Base-by-base conservation (phyloP, 345 rosid species). In the Pelargonium nanum region DNA sequence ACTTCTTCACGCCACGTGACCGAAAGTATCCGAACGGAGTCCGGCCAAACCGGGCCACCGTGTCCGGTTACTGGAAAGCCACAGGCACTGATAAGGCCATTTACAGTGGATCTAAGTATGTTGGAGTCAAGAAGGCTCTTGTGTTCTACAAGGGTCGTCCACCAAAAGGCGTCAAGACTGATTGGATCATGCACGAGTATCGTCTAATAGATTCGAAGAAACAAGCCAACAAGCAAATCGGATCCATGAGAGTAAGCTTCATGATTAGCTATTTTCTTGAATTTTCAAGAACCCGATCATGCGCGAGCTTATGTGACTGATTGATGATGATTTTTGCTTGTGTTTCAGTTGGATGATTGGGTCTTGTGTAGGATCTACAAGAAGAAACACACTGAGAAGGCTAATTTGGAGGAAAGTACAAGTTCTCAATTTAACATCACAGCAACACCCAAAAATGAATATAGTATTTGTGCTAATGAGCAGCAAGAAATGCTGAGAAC, bases 101-200 rank as follows among this genome's bases (percentile, higher is more conserved):
- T 26, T 23, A 77, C 2, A 81, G 85, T 59, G 85, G 66, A 0
- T 76, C 85, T n/a, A 76, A 71, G 48, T 71, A 76, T 20, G 85
- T 81, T 48, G 97, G 97, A 22, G 86, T 85, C 56, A 91, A 91
- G 75, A 91, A 91, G 71, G 81, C 94, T 71, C 96, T 91, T 19
- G 97, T 91, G 4, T 91, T 91, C 63, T 91, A 91, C 77, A 63
- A 74, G 69, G 97, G 97, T 0, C 70, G 75, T 58, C 97, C 97
- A 19, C 96, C 97, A 0, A 91, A 86, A 59, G 97, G 97, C 0
- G 48, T 67, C 32, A 91, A 91, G 66, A 82, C 88, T 1, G 91
- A 91, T 50, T 91, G 97, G 97, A 88, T 91, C 68, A 91, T 91
- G 97, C 97, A 88, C 34, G 97, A 91, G 70, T 91, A 88, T 70